Base-by-base conservation (phyloP, 768 basidiomycete species). In the Boletus pseudopeckii region DNA sequence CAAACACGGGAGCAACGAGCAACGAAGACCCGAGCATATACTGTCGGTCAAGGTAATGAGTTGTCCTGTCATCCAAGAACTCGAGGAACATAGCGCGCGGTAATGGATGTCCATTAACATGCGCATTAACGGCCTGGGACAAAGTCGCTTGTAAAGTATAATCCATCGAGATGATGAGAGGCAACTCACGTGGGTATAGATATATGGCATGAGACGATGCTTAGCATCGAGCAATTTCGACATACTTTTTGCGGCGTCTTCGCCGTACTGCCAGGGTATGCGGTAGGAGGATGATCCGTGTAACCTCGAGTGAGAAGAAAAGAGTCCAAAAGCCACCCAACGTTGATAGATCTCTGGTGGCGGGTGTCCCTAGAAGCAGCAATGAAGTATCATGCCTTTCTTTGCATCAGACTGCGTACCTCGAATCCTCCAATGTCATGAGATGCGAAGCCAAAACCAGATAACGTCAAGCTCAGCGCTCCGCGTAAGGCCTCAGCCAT, bases 401-500 rank as follows among this genome's bases (percentile, higher is more conserved):
- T 26, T 40, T 15, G 26, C 18, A 34, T 37, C 7, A 6, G 30
- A 58, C 18, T 7, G 1, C 73, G 42, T 43, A 79, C 82, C 74
- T 89, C 86, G 58, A 88, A 90, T 1, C 87, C 87, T 24, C 86
- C 88, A 51, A 90, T 87, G 63, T 90, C 88, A 66, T 87, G 85
- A 17, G 84, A 84, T 7, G 84, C 80, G 69, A 81, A 89, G 0
- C 79, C 84, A 59, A 88, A 90, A 1, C 88, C 86, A 30, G 85
- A 86, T 5, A 77, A 54, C 1, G 84, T 84, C 50, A 89, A 68
- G 37, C 83, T 84, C n/a, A 90, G 69, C 17, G 75, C 74, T 10
- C 88, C 87, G 5, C 86, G 77, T 48, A 88, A 69, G 1, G 85
- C 80, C 68, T 90, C 86, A 0, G 84, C 84, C 86, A 90, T 89